These are phyloP conservation scores for sorghum (Sorghum bicolor) DNA, from an alignment of 176 grass and related monocot species.

Conservation along the genomic window DNA sequence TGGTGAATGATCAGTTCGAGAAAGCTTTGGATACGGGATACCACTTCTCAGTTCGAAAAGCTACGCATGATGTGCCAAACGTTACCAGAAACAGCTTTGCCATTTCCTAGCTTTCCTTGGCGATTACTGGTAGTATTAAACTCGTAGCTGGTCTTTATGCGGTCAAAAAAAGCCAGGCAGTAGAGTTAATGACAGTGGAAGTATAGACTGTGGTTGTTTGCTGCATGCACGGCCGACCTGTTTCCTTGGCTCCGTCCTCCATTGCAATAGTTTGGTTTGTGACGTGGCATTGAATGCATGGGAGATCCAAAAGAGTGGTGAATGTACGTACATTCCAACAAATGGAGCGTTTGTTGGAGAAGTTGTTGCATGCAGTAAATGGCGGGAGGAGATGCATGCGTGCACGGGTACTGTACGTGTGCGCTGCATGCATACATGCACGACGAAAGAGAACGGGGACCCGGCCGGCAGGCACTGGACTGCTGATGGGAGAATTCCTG, in stretches of 20 bases:
- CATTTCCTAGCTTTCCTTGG: not conserved
- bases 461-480: not conserved
- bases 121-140: not conserved
- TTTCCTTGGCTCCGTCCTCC: not conserved
- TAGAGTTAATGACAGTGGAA: constrained; percentile 1
- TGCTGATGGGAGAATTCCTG: not conserved
- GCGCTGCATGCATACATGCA: not conserved
- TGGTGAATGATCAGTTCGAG: not conserved
- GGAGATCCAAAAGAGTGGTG: too few relatives aligned
- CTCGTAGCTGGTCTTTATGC: not conserved
- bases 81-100: not conserved
- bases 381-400: not conserved
- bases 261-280: too few relatives aligned
- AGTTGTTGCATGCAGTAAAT: constrained; percentile 41
- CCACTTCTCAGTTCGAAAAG: not conserved
- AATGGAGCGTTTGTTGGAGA: not conserved
- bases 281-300: too few relatives aligned
- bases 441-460: not conserved
- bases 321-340: too few relatives aligned
- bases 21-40: not conserved
- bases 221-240: not conserved
- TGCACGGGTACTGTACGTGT: not conserved
- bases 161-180: constrained; percentile 1
- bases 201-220: not conserved
- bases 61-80: not conserved